phyloP scores from a whole-genome alignment of 768 basidiomycete genomes.

The Brasilioporus rufonigricans region DNA sequence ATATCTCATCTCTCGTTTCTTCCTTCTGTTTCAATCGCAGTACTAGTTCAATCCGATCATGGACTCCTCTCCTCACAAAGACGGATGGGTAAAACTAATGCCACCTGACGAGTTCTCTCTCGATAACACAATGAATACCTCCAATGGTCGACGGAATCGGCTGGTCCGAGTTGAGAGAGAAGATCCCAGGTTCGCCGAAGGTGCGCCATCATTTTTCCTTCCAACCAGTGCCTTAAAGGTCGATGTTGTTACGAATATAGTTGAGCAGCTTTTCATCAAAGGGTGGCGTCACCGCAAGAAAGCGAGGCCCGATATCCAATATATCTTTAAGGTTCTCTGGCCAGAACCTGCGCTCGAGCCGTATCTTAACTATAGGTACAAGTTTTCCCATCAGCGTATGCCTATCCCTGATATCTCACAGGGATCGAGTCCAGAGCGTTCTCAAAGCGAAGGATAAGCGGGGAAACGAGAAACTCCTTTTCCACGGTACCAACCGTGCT shows the following conservation, averaged over 20 bases:
- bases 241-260: conserved; percentile 29
- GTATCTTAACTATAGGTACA: conserved; percentile 47
- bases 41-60: conserved; percentile 15
- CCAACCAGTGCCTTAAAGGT: background rate
- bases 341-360: conserved; percentile 42
- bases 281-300: conserved; percentile 60
- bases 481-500: conserved; percentile 63
- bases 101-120: conserved; percentile 36
- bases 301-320: conserved; percentile 44
- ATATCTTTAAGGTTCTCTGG: conserved; percentile 51
- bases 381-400: conserved; percentile 11
- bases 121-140: conserved; percentile 41
- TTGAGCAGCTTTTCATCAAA: conserved; percentile 47
- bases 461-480: conserved; percentile 58
- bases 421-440: conserved; percentile 26
- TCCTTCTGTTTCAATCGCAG: background rate
- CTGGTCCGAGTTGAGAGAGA: conserved; percentile 39
- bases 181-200: conserved; percentile 36
- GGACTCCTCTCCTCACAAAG: conserved; percentile 13
- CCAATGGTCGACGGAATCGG: conserved; percentile 40
- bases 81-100: conserved; percentile 28
- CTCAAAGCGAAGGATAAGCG: conserved; percentile 27
- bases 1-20: conserved; percentile 2
- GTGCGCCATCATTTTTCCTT: conserved; percentile 31
- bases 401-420: conserved; percentile 11